Base-by-base conservation (phyloP, 2,329 filamentous ascomycete species). In the Whalleya microplaca region DNA sequence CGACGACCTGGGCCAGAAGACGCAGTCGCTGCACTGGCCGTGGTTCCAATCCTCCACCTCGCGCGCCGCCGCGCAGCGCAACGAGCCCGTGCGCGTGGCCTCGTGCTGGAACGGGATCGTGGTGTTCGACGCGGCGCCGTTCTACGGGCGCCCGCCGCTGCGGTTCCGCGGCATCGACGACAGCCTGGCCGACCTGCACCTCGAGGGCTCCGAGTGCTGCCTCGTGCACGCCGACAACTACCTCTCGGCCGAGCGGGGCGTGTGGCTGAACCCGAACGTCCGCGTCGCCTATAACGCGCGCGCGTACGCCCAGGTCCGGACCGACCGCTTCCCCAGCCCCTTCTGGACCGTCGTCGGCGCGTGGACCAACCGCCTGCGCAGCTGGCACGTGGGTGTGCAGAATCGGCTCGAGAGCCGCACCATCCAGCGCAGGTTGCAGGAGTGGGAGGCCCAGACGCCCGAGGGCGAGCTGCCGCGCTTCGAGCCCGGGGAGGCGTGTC, bases 101-200 rank as follows among this genome's bases (percentile, higher is more conserved):
- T 86, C 83, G 42, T 90, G 87, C 70, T 90, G 86, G 86, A 89
- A 89, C 63, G 87, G 86, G 44, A 83, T 87, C 68, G 78, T 78
- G 63, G 75, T 66, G 45, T 76, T 75, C 55, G 73, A 75, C 48
- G 74, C 80, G 0, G 68, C 68, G 3, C 78, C 81, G 1, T 84
- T 82, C 66, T 80, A 82, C 55, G 64, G 60, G 21, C 62, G 68
- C 2, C 66, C 72, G 0, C 76, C 75, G 2, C 75, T 90, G 0
- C 72, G 71, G 5, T 91, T 90, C 68, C 84, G 88, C 21, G 86
- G 81, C 19, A 78, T 88, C 49, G 72, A 82, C 1, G 87, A 90
- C 68, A 80, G 73, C 18, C 76, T 88, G 2, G 76, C 76, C 3
- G 65, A 70, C n/a, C 62, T 72, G 7, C 83, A 85, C 53, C 74